Conservation (phyloP, 768 basidiomycete species). For the Pulveroboletus sp. region DNA sequence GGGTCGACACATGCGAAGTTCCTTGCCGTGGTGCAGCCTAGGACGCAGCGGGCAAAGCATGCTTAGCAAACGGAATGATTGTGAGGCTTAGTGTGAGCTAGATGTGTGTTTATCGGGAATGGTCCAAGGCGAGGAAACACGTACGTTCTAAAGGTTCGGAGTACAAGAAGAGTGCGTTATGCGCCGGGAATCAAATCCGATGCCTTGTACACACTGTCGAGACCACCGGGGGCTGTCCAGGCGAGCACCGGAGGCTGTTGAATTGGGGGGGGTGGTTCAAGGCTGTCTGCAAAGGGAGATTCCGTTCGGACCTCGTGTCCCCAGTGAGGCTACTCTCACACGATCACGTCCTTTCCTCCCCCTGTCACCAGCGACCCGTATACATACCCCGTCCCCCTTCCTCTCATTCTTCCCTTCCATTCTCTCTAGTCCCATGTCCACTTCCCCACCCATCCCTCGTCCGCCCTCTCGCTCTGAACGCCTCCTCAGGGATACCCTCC, state of each 20-base stretch:
- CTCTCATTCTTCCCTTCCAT: constrained; percentile 4
- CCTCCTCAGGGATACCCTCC: constrained; percentile 52
- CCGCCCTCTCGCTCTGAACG: constrained; percentile 51
- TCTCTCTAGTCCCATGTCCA: constrained; percentile 13
- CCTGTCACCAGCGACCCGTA: constrained; percentile 17
- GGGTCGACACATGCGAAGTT: too few relatives aligned
- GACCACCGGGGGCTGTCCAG: not conserved
- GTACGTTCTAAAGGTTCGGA: too few relatives aligned
- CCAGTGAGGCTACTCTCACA: constrained; percentile 18
- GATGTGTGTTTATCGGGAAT: too few relatives aligned
- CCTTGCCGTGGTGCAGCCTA: too few relatives aligned
- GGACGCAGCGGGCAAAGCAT: not conserved
- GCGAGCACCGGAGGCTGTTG: not conserved
- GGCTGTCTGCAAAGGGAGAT: not conserved
- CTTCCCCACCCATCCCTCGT: constrained; percentile 20
- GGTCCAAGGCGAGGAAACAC: too few relatives aligned
- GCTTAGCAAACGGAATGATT: not conserved
- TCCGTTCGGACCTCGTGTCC: constrained; percentile 12
- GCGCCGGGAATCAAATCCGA: not conserved
- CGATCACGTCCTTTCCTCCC: constrained; percentile 25
- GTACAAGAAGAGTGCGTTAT: too few relatives aligned
- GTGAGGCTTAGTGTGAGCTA: too few relatives aligned
- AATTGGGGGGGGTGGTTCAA: not conserved
- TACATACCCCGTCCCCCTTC: constrained; percentile 13
- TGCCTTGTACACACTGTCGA: not conserved